Conservation (phyloP, 1,139 yeast genomes). For the Nakaseomyces sp. region DNA sequence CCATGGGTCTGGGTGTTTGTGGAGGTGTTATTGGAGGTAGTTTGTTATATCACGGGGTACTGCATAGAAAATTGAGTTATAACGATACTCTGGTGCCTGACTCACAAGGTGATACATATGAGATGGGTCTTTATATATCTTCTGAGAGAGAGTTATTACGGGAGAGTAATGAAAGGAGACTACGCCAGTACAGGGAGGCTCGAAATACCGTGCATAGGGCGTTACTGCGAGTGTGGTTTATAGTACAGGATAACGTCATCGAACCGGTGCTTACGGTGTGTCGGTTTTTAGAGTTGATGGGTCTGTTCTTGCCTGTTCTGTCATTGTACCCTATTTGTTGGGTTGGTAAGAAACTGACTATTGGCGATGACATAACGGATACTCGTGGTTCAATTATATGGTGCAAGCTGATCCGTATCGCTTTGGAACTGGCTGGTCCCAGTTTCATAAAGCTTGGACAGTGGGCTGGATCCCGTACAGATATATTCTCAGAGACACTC, state of each 20-base stretch:
- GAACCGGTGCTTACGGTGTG: constrained; percentile 65
- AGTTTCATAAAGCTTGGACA: constrained; percentile 93
- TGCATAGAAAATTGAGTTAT: not conserved
- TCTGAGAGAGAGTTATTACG: constrained; percentile 43
- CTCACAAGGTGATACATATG: constrained; percentile 52
- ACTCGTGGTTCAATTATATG: constrained; percentile 61
- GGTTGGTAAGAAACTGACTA: constrained; percentile 42
- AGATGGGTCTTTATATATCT: constrained; percentile 54
- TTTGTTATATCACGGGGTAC: not conserved
- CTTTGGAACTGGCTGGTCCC: constrained; percentile 85
- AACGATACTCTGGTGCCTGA: constrained; percentile 34
- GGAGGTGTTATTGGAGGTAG: not conserved
- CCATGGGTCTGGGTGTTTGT: not conserved
- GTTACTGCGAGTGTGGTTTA: constrained; percentile 36
- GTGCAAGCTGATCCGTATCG: constrained; percentile 57
- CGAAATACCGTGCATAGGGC: constrained; percentile 8
- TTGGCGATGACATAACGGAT: constrained; percentile 30
- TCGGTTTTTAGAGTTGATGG: constrained; percentile 59
- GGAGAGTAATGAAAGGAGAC: constrained; percentile 16
- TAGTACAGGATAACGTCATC: constrained; percentile 43
- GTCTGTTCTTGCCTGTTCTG: constrained; percentile 64
- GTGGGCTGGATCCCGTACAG: constrained; percentile 99
- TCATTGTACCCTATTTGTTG: constrained; percentile 55
- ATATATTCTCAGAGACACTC: constrained; percentile 71
- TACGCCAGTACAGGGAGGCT: not conserved